A percentile compares a stretch with the other conserved stretches of the same genome.
Evolutionary conservation across 2,329 filamentous ascomycete genomes (phyloP).

Genomic region (Beauveria scarabaeidicola): DNA sequence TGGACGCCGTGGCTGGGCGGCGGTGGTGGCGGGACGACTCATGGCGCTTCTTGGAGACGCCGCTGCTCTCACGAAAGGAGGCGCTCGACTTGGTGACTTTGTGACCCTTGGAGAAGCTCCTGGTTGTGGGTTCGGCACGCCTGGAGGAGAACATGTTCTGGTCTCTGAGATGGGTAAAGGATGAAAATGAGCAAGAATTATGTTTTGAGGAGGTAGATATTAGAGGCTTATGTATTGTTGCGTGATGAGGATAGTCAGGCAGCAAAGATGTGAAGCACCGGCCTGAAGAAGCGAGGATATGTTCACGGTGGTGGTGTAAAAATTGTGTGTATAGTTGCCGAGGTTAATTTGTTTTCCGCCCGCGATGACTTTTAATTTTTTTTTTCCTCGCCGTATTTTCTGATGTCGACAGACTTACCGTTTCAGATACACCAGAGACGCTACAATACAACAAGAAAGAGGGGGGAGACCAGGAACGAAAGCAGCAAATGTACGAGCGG

Average conservation of each 20-base stretch:
- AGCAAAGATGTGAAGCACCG: neutral
- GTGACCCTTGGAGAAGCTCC: constrained; percentile 46
- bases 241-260: neutral
- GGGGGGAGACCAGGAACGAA: neutral
- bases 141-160: constrained; percentile 38
- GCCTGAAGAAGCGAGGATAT: neutral
- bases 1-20: constrained; percentile 40
- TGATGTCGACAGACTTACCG: neutral
- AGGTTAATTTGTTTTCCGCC: neutral
- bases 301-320: neutral
- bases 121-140: constrained; percentile 36
- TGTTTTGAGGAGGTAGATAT: neutral
- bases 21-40: constrained; percentile 34
- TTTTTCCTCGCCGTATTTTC: neutral
- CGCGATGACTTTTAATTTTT: neutral
- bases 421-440: neutral
- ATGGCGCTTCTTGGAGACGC: constrained; percentile 46
- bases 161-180: neutral
- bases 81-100: constrained; percentile 42
- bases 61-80: constrained; percentile 45
- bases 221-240: neutral
- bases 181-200: neutral
- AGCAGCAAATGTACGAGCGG: neutral
- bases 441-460: neutral
- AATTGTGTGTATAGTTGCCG: neutral